phyloP scores from a whole-genome alignment of 2,329 filamentous ascomycete genomes.

The Talaromyces rugulosus region DNA sequence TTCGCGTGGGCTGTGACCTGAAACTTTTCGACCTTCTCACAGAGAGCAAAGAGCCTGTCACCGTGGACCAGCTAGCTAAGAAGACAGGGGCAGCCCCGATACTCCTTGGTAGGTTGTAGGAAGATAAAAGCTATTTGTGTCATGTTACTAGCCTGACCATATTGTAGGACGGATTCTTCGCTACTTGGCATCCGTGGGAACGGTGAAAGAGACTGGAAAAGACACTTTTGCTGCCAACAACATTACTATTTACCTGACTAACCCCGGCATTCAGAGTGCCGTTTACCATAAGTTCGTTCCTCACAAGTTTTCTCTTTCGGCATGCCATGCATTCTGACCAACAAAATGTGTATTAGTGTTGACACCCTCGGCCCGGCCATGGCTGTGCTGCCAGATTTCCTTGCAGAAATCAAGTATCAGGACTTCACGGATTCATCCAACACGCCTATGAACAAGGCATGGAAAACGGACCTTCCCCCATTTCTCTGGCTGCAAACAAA shows the following conservation, averaged over 20 bases:
- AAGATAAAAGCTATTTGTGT: background rate
- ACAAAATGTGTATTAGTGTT: background rate
- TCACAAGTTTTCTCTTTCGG: background rate
- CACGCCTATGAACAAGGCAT: conserved; percentile 1
- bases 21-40: conserved; percentile 17
- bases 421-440: background rate
- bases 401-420: conserved; percentile 1
- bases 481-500: conserved; percentile 1
- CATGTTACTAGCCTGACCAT: background rate
- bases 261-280: conserved; percentile 12
- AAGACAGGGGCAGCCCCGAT: conserved; percentile 8
- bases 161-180: conserved; percentile 18
- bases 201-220: conserved; percentile 13
- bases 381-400: background rate
- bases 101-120: background rate
- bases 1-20: conserved; percentile 18
- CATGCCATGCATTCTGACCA: background rate
- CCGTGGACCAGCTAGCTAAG: conserved; percentile 12
- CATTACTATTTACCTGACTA: conserved; percentile 15
- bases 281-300: conserved; percentile 17
- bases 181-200: conserved; percentile 20
- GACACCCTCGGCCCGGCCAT: background rate
- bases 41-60: conserved; percentile 13
- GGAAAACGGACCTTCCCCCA: background rate
- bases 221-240: conserved; percentile 18